A percentile compares a stretch with the other conserved stretches of the same genome.
phyloP scores from a whole-genome alignment of 176 grass and related monocot genomes.

The Elaeis guineensis region DNA sequence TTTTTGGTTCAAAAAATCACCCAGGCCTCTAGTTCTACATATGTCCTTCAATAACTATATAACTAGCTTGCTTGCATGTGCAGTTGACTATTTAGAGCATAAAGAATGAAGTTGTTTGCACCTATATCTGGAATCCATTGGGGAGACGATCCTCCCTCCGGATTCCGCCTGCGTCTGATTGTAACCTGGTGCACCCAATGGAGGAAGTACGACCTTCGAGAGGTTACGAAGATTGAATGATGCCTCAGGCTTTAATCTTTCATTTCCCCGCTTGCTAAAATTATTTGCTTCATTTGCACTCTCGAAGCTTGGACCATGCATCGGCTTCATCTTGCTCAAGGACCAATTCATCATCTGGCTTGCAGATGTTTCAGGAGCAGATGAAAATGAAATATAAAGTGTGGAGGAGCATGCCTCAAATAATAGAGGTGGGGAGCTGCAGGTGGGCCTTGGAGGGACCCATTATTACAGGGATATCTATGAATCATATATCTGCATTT shows the following conservation, averaged over 20 bases:
- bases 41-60: background rate
- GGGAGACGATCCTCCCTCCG: conserved; percentile 44
- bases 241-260: conserved; percentile 5
- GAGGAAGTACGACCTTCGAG: conserved; percentile 77
- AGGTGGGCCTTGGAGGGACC: too few species aligned
- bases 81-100: background rate
- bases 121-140: conserved; percentile 86
- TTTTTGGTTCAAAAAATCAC: background rate
- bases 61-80: background rate
- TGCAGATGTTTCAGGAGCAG: too few species aligned
- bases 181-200: conserved; percentile 42
- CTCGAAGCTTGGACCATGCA: conserved; percentile 28
- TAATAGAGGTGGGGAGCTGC: too few species aligned
- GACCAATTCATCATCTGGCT: too few species aligned
- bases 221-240: conserved; percentile 68
- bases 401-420: too few species aligned
- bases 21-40: background rate
- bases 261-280: background rate
- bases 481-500: too few species aligned
- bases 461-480: too few species aligned
- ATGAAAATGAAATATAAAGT: too few species aligned
- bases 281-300: conserved; percentile 3
- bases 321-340: background rate
- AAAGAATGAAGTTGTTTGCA: background rate
- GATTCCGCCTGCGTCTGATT: conserved; percentile 23